phyloP scores from a whole-genome alignment of 768 basidiomycete species.

The Cantharellus anzutake region DNA sequence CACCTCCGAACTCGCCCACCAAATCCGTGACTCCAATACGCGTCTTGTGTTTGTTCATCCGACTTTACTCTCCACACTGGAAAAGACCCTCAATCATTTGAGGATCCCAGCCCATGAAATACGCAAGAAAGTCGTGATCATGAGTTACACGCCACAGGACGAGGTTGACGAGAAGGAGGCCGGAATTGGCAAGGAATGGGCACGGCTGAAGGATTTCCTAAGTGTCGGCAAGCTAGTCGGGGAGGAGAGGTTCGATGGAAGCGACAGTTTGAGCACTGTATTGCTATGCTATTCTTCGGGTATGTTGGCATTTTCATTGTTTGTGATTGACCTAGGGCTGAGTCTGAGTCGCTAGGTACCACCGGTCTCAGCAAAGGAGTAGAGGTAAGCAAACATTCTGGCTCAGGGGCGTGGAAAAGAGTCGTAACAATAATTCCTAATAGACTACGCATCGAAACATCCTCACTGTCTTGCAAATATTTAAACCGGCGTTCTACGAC shows the following conservation, averaged over 20 bases:
- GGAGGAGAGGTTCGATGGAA: background rate
- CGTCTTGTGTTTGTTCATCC: constrained; percentile 19
- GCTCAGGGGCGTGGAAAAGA: background rate
- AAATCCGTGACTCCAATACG: constrained; percentile 17
- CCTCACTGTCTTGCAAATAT: background rate
- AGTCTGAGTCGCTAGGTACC: background rate
- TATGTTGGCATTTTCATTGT: background rate
- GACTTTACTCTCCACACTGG: constrained; percentile 12
- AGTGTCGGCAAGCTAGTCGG: background rate
- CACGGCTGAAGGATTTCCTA: background rate
- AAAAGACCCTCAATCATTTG: constrained; percentile 13
- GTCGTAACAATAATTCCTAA: background rate
- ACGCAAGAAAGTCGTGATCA: constrained; percentile 10
- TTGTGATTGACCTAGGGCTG: background rate
- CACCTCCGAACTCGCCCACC: constrained; percentile 18
- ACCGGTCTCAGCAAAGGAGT: background rate
- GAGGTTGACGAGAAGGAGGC: background rate
- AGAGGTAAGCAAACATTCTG: background rate
- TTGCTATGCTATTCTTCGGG: background rate
- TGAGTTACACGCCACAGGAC: constrained; percentile 8
- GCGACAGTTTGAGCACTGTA: background rate
- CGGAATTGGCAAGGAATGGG: background rate
- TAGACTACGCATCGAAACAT: background rate
- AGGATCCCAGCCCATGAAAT: constrained; percentile 8
- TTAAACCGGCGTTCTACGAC: background rate